A percentile compares a stretch with the other conserved stretches of the same genome.
phyloP scores from a whole-genome alignment of 2,329 filamentous ascomycete genomes.

The Fulvia fulva region DNA sequence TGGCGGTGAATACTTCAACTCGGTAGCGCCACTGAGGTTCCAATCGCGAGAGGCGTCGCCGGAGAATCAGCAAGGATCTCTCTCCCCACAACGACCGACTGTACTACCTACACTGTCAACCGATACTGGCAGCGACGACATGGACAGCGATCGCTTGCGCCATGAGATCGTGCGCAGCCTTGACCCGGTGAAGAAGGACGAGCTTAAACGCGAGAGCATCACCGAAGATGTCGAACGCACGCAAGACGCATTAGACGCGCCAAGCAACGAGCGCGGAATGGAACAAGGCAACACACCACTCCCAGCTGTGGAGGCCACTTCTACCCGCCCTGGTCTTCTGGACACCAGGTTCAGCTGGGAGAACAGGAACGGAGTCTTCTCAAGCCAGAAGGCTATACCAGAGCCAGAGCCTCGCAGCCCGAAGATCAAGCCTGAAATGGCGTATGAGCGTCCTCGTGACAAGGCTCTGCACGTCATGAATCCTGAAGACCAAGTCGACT shows the following conservation, averaged over 20 bases:
- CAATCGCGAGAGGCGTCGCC: conserved; percentile 26
- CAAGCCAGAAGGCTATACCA: conserved; percentile 7
- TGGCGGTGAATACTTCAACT: conserved; percentile 18
- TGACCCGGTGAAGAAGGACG: conserved; percentile 42
- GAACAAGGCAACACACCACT: conserved; percentile 27
- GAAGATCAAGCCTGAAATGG: conserved; percentile 27
- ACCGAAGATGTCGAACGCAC: conserved; percentile 22
- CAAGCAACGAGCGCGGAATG: conserved; percentile 21
- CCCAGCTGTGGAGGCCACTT: conserved; percentile 18
- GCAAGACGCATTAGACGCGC: conserved; percentile 30
- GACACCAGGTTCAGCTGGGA: conserved; percentile 40
- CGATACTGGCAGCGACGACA: conserved; percentile 45
- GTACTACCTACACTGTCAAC: conserved; percentile 10
- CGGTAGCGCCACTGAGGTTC: conserved; percentile 19
- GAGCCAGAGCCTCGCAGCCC: conserved; percentile 19
- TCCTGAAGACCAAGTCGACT: conserved; percentile 30
- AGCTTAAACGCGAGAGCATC: conserved; percentile 10
- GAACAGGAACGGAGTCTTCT: conserved; percentile 13
- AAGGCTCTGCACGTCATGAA: conserved; percentile 44
- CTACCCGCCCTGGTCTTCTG: conserved; percentile 21
- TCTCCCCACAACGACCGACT: not conserved
- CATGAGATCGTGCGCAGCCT: conserved; percentile 73
- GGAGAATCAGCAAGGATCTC: conserved; percentile 14
- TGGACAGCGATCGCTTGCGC: conserved; percentile 67
- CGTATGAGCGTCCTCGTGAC: conserved; percentile 31